phyloP scores from a whole-genome alignment of 2,329 filamentous ascomycete genomes.

The Colletotrichum orbiculare region DNA sequence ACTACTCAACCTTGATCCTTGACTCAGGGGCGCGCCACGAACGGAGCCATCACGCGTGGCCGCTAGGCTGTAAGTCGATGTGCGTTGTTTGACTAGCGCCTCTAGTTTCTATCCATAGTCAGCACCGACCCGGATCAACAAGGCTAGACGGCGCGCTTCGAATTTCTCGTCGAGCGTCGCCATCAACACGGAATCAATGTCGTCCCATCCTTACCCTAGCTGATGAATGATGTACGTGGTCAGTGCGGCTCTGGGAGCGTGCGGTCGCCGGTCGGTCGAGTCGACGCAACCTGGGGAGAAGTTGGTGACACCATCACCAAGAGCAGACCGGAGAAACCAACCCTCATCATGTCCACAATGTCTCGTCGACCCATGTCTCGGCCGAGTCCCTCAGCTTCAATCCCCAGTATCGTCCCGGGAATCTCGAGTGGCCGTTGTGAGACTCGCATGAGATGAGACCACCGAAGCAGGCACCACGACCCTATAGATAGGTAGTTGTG shows the following conservation, averaged over 20 bases:
- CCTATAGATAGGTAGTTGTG: neutral
- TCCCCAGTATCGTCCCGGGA: neutral
- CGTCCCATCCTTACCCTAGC: constrained; percentile 3
- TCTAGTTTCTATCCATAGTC: constrained; percentile 2
- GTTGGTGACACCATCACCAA: constrained; percentile 1
- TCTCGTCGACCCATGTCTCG: neutral
- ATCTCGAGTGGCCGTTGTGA: constrained; percentile 12
- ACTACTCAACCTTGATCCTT: constrained; percentile 12
- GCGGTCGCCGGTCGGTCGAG: constrained; percentile 1
- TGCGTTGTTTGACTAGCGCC: constrained; percentile 25
- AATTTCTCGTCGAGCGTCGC: constrained; percentile 8
- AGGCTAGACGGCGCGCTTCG: constrained; percentile 21
- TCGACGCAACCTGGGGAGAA: neutral
- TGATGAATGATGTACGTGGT: neutral
- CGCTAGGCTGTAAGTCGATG: constrained; percentile 20
- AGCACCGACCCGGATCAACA: constrained; percentile 13
- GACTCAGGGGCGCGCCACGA: constrained; percentile 30
- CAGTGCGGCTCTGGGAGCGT: constrained; percentile 6
- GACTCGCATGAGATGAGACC: constrained; percentile 1
- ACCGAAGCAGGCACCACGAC: neutral
- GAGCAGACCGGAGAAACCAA: neutral
- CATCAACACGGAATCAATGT: constrained; percentile 15
- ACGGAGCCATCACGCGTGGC: constrained; percentile 15
- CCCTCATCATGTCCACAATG: neutral
- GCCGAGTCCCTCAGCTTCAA: neutral